Conservation (phyloP, 331 rosid species). For the Quercus tomentella region DNA sequence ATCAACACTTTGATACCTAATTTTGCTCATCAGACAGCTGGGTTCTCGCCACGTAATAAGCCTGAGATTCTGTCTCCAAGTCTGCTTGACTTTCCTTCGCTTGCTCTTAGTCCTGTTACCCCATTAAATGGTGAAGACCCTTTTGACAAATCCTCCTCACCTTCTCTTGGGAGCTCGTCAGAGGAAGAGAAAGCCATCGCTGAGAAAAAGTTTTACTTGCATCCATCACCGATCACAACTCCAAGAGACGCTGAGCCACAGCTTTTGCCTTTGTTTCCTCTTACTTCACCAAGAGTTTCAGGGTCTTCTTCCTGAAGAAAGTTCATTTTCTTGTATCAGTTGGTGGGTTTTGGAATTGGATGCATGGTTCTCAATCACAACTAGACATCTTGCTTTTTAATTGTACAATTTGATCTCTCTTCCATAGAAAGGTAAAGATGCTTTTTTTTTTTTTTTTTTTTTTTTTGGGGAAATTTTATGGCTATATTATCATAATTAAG, state of each 20-base stretch:
- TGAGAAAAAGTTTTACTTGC: conserved; percentile 81
- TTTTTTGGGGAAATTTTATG: not conserved
- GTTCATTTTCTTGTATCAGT: conserved; percentile 1
- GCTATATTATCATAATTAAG: not conserved
- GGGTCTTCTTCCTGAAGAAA: conserved; percentile 55
- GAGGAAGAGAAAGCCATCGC: conserved; percentile 95
- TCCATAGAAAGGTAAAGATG: conserved; percentile 33
- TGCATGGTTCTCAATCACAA: conserved; percentile 30
- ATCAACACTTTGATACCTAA: conserved; percentile 79
- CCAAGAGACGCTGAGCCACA: conserved; percentile 67
- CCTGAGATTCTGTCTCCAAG: conserved; percentile 86
- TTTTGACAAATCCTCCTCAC: conserved; percentile 67
- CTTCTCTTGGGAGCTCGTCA: conserved; percentile 69
- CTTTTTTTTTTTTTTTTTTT: conserved; percentile 5
- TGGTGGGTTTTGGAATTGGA: conserved; percentile 28
- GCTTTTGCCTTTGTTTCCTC: conserved; percentile 81
- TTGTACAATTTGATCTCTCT: conserved; percentile 54
- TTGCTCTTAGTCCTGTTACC: conserved; percentile 85
- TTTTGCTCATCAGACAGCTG: conserved; percentile 38
- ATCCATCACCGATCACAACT: conserved; percentile 68
- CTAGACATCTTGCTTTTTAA: conserved; percentile 47
- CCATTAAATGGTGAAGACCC: conserved; percentile 66
- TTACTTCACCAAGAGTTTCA: conserved; percentile 77
- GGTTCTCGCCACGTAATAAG: conserved; percentile 69
- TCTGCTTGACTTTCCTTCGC: conserved; percentile 75